A percentile compares a stretch with the other conserved stretches of the same genome.
Evolutionary conservation across 495 filamentous ascomycete genomes (phyloP).

Genomic region (Astrocystis sublimbata): DNA sequence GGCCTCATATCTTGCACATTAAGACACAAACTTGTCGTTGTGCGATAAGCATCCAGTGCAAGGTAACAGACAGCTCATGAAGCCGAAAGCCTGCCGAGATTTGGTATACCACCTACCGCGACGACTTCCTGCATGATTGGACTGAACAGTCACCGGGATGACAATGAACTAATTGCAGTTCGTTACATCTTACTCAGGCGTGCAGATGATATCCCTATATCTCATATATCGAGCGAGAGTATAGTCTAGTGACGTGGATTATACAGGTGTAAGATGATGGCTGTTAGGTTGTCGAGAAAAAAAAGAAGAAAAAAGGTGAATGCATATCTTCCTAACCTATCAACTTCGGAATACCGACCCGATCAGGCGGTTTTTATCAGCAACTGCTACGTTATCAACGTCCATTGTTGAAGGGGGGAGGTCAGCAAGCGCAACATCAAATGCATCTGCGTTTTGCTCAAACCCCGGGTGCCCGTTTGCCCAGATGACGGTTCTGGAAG

Average conservation of each 20-base stretch:
- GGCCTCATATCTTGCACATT: not conserved
- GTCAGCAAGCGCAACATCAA: too few relatives aligned
- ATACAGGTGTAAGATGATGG: too few relatives aligned
- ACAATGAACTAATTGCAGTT: not conserved
- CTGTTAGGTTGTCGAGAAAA: too few relatives aligned
- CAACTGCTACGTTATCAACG: too few relatives aligned
- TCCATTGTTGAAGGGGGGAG: too few relatives aligned
- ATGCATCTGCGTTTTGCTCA: too few relatives aligned
- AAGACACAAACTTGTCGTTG: not conserved
- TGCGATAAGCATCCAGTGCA: not conserved
- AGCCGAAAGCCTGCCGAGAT: not conserved
- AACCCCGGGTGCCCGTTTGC: too few relatives aligned
- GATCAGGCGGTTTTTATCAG: too few relatives aligned
- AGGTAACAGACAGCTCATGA: not conserved
- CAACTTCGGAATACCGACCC: too few relatives aligned
- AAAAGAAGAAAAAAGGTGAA: too few relatives aligned
- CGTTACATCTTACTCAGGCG: slow-evolving; percentile 18
- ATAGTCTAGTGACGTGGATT: not conserved
- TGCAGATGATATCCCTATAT: slow-evolving; percentile 5
- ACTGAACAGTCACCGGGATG: not conserved
- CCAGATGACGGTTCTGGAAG: too few relatives aligned
- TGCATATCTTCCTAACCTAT: too few relatives aligned
- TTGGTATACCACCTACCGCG: not conserved
- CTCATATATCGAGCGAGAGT: not conserved
- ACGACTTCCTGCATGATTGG: not conserved